These are phyloP conservation scores for Pittosporum tobira DNA, from an alignment of 129 eudicot genomes.

Conservation along the genomic window DNA sequence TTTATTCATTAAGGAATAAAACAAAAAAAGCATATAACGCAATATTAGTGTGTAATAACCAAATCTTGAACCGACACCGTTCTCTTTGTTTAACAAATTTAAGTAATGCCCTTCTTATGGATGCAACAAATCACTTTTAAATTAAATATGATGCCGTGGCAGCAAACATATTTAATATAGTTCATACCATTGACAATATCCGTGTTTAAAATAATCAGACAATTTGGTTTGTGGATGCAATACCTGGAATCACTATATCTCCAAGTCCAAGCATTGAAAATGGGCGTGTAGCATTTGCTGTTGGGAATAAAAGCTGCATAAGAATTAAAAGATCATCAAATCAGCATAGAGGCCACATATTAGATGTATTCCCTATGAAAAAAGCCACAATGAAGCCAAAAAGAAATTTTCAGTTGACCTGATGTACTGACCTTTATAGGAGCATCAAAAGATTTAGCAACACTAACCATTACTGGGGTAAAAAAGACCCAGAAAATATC, in stretches of 20 bases:
- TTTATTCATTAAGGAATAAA: neutral
- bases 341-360: conserved; percentile 2
- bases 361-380: too few relatives aligned
- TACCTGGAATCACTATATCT: conserved; percentile 98
- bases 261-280: conserved; percentile 98
- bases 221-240: neutral
- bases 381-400: neutral
- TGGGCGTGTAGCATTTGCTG: conserved; percentile 71
- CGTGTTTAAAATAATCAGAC: neutral
- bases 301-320: conserved; percentile 91
- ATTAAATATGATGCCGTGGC: too few relatives aligned
- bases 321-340: conserved; percentile 4
- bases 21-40: neutral
- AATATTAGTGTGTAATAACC: too few relatives aligned
- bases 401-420: neutral
- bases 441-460: conserved; percentile 98
- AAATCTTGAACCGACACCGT: too few relatives aligned
- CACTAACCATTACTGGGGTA: conserved; percentile 99
- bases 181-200: neutral
- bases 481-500: conserved; percentile 99
- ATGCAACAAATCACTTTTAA: too few relatives aligned
- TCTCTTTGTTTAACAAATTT: too few relatives aligned
- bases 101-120: too few relatives aligned
- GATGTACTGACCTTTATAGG: conserved; percentile 75
- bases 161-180: too few relatives aligned